Evolutionary conservation across 306 rosid genomes (phyloP), one percentile per base, ranked within the genome.

Genomic region (Acacia acuminata): DNA sequence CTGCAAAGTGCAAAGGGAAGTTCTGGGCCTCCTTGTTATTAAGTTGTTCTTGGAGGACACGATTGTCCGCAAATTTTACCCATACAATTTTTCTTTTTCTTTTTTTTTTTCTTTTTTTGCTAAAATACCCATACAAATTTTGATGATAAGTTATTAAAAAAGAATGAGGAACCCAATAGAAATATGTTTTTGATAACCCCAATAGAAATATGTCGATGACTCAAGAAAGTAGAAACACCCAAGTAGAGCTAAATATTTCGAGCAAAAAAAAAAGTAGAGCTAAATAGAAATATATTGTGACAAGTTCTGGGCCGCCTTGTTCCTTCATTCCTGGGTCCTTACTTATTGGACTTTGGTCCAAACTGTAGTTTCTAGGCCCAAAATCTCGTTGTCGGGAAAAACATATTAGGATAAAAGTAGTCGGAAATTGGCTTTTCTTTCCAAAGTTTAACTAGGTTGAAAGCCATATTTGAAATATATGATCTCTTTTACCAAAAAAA

Each of bases 31-130:
- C 99, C 97, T 92, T 96, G 85, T 91, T 88, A 83, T 92, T 89
- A 83, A 96, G 90, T 83, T 94, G 98, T 70, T 96, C 98, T 84
- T 96, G 97, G 67, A 96, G 99, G 55, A 96, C 89, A 56, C 98
- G 98, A 71, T 96, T 94, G 88, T 96, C 99, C 10, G 99, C 98
- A 45, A 97, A 90, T 89, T 92, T 94, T 84, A 96, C 84, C 99
- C 94, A 88, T 81, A 87, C 32, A 53, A 50, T 72, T 69, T 74
- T 65, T 66, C n/a, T n/a, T n/a, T n/a, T n/a, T n/a, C n/a, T n/a
- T n/a, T n/a, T n/a, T n/a, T n/a, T n/a, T n/a, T n/a, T n/a, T n/a
- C n/a, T n/a, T n/a, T n/a, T n/a, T n/a, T n/a, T n/a, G n/a, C n/a
- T n/a, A n/a, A n/a, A n/a, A n/a, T 84, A 96, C 84, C 99, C 94